phyloP scores from a whole-genome alignment of 257 asterid genomes.

The Capsicum rhomboideum region DNA sequence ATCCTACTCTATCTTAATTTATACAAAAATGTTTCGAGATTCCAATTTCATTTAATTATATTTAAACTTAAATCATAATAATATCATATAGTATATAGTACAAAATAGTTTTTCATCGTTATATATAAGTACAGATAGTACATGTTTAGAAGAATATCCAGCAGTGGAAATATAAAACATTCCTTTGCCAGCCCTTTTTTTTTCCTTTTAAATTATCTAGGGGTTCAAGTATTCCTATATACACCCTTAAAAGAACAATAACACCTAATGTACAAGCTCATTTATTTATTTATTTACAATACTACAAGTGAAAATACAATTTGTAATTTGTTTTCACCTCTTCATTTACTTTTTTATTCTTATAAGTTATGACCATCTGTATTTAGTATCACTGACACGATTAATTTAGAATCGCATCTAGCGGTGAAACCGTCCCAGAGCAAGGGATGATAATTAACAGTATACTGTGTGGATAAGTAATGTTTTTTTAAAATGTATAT shows the following conservation, averaged over 20 bases:
- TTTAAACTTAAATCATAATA: background rate
- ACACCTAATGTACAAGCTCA: background rate
- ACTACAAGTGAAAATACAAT: too few species aligned
- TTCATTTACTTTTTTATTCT: background rate
- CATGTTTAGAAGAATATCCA: background rate
- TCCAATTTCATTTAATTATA: background rate
- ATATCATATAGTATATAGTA: background rate
- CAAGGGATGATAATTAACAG: too few species aligned
- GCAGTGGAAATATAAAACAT: background rate
- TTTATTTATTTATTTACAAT: background rate
- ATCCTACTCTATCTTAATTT: background rate
- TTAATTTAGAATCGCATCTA: background rate
- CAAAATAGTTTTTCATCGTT: background rate
- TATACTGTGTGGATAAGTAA: too few species aligned
- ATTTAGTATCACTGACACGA: too few species aligned
- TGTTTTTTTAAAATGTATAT: too few species aligned
- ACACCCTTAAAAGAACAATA: background rate
- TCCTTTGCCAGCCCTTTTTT: background rate
- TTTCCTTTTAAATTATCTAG: background rate
- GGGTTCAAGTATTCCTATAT: too few species aligned
- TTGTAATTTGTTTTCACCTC: background rate
- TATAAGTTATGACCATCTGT: too few species aligned
- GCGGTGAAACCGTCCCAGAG: background rate
- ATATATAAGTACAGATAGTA: too few species aligned
- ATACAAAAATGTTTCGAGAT: background rate